Percentiles rank a stretch among this genome's conserved stretches.
phyloP scores from a whole-genome alignment of 177 flowering plant species.

The Vitis hybrid region DNA sequence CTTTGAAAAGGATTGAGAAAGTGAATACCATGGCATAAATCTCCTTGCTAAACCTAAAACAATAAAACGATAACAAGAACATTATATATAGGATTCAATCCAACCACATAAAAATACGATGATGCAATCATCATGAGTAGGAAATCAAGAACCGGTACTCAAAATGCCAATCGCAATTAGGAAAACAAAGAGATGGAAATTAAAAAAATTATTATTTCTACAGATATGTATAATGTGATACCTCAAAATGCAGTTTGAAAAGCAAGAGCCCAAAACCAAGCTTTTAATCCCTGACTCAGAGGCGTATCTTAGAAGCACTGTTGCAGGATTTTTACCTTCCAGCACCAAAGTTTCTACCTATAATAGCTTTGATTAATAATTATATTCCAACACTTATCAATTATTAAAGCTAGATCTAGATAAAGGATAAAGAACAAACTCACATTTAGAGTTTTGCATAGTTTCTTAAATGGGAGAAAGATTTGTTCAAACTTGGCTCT shows the following conservation, averaged over 20 bases:
- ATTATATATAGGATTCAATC: not conserved
- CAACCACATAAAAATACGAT: not conserved
- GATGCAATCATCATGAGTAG: not conserved
- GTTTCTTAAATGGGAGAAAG: constrained; percentile 56
- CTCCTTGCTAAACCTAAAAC: not conserved
- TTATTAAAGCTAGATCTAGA: not conserved
- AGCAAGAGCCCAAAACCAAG: constrained; percentile 72
- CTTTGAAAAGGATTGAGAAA: too few relatives aligned
- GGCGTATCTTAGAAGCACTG: constrained; percentile 55
- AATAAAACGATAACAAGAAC: not conserved
- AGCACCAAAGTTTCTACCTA: constrained; percentile 73
- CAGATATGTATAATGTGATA: constrained; percentile 16
- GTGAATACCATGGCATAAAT: not conserved
- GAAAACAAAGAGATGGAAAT: not conserved
- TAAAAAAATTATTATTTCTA: not conserved
- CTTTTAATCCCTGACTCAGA: constrained; percentile 43
- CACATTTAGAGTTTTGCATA: constrained; percentile 52
- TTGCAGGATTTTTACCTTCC: constrained; percentile 72
- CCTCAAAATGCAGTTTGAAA: constrained; percentile 54
- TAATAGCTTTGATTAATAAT: constrained; percentile 1
- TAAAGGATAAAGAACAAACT: not conserved
- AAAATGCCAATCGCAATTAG: not conserved
- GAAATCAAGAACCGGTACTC: too few relatives aligned
- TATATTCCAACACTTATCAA: not conserved
- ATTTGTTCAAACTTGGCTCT: constrained; percentile 43